A percentile compares a stretch with the other conserved stretches of the same genome.
Evolutionary conservation across 331 rosid species (phyloP).

Genomic region (Acacia concinna): DNA sequence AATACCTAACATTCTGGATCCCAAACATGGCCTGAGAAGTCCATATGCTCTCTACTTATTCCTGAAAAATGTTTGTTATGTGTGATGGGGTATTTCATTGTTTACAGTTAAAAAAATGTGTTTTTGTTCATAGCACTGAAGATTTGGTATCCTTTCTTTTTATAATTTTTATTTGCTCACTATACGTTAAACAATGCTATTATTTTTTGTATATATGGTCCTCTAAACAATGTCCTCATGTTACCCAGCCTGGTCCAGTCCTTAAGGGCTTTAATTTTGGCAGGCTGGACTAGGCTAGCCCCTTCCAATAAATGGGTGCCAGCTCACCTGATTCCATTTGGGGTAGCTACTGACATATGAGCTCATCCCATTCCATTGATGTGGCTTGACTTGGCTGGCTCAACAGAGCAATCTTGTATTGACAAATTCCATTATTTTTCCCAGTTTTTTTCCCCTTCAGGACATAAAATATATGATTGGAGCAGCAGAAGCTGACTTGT

Average conservation of each 20-base stretch:
- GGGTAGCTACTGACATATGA: neutral
- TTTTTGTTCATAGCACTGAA: neutral
- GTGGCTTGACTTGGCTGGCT: neutral
- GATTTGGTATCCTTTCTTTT: neutral
- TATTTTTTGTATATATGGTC: neutral
- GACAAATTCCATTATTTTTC: neutral
- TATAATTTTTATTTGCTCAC: neutral
- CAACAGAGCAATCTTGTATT: neutral
- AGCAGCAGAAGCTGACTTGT: slow-evolving; percentile 24
- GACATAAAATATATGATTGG: neutral
- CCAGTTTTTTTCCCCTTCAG: neutral
- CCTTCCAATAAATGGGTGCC: neutral
- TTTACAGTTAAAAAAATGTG: neutral
- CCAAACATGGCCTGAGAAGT: neutral
- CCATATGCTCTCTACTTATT: neutral
- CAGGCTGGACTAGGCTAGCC: neutral
- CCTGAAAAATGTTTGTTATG: neutral
- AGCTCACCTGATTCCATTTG: neutral
- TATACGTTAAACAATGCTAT: neutral
- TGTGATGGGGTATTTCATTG: neutral
- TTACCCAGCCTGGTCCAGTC: neutral
- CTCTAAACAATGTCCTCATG: neutral
- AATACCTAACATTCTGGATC: neutral
- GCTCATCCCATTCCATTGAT: neutral
- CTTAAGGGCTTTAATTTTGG: neutral